Conservation (phyloP, 2,329 filamentous ascomycete species). For the Taxawa tesnikishii region DNA sequence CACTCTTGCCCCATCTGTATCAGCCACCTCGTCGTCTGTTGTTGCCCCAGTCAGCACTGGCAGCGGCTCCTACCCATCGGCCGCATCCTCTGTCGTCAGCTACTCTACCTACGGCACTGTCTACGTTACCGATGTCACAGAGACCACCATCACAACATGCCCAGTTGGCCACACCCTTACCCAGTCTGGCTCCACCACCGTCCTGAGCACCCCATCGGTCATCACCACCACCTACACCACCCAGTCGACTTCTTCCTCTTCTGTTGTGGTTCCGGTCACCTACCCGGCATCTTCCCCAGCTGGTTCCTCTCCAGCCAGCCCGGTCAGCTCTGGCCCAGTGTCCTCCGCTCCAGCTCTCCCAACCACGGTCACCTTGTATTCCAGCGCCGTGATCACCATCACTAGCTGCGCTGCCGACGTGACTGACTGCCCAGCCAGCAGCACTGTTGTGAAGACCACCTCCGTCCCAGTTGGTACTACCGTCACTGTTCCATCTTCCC, state of each 20-base stretch:
- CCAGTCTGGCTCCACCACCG: conserved; percentile 1
- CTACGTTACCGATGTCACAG: conserved; percentile 6
- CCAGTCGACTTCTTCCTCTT: not conserved
- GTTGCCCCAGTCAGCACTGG: conserved; percentile 6
- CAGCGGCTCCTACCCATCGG: conserved; percentile 9
- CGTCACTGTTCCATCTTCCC: conserved; percentile 27
- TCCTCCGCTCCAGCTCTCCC: not conserved
- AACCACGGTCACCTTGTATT: conserved; percentile 6
- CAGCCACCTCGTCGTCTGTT: conserved; percentile 3
- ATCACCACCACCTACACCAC: not conserved
- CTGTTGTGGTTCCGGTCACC: no score
- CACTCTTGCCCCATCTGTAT: conserved; percentile 33
- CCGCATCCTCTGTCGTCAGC: conserved; percentile 8
- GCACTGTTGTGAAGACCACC: conserved; percentile 4
- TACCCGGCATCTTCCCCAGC: no score
- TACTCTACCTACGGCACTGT: conserved; percentile 2
- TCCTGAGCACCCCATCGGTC: not conserved
- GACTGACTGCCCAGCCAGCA: conserved; percentile 19
- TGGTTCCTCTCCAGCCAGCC: not conserved
- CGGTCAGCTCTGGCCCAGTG: not conserved
- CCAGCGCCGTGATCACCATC: conserved; percentile 17
- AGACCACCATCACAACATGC: conserved; percentile 5
- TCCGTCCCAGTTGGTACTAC: conserved; percentile 18
- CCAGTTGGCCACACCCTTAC: conserved; percentile 4
- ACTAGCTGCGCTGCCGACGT: conserved; percentile 21